phyloP scores from a whole-genome alignment of 768 basidiomycete genomes.

The Austroboletus festivus region DNA sequence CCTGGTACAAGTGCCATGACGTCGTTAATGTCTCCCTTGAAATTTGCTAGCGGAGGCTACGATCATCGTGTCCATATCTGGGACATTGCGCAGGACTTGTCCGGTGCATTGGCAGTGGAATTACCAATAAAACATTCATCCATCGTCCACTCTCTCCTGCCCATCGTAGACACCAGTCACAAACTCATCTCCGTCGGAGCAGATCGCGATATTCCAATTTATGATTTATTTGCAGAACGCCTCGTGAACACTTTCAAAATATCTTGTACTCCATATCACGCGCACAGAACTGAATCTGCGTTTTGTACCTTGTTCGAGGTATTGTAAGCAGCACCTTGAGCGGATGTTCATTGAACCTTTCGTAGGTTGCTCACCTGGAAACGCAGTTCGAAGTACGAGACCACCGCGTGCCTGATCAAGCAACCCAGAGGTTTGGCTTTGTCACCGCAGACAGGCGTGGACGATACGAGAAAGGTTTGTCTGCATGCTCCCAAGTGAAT shows the following conservation, averaged over 20 bases:
- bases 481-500: conserved; percentile 3
- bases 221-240: conserved; percentile 46
- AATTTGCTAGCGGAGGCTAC: conserved; percentile 49
- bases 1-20: conserved; percentile 42
- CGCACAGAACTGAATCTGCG: conserved; percentile 35
- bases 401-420: conserved; percentile 34
- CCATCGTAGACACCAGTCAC: conserved; percentile 42
- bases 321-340: conserved; percentile 3
- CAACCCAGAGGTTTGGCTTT: conserved; percentile 47
- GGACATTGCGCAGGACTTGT: conserved; percentile 36
- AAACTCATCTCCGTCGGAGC: conserved; percentile 48
- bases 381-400: conserved; percentile 53
- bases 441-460: conserved; percentile 36
- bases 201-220: conserved; percentile 44
- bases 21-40: conserved; percentile 38
- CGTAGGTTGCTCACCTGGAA: conserved; percentile 48
- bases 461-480: conserved; percentile 44
- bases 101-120: conserved; percentile 28
- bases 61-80: conserved; percentile 49
- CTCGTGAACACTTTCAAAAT: conserved; percentile 38
- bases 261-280: conserved; percentile 44
- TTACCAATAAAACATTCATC: conserved; percentile 44
- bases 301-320: conserved; percentile 47
- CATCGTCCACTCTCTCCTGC: conserved; percentile 41
- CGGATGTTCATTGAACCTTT: background rate